Percentiles rank a stretch among this genome's conserved stretches.
Evolutionary conservation across 306 rosid genomes (phyloP).

Genomic region (Cicer cuneatum): DNA sequence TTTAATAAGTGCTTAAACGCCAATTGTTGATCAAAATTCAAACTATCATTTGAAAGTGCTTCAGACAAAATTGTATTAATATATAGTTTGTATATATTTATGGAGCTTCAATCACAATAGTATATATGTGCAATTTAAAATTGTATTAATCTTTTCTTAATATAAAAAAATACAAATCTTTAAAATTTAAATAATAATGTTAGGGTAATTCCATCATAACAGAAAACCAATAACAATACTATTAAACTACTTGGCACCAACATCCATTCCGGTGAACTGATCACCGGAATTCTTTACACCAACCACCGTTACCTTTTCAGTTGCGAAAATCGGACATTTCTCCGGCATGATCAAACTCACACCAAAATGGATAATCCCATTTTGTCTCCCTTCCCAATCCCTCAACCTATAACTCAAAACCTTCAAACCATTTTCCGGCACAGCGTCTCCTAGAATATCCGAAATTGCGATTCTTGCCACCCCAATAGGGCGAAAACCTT

Average conservation of each 20-base stretch:
- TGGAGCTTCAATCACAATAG: too few species aligned
- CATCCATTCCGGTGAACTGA: not conserved
- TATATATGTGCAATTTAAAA: too few species aligned
- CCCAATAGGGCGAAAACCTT: slow-evolving; percentile 43
- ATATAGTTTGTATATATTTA: too few species aligned
- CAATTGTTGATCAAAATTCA: too few species aligned
- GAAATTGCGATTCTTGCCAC: slow-evolving; percentile 52
- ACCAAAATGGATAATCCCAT: slow-evolving; percentile 62
- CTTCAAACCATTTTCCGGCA: slow-evolving; percentile 48
- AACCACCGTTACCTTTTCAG: not conserved
- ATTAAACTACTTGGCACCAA: not conserved
- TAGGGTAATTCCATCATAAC: slow-evolving; percentile 40
- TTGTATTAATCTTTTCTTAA: too few species aligned
- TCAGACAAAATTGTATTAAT: too few species aligned
- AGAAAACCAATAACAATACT: slow-evolving; percentile 23
- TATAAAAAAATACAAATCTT: not conserved
- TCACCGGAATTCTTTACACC: not conserved
- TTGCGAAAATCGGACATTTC: too few species aligned
- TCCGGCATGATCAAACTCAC: slow-evolving; percentile 47
- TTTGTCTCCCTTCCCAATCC: slow-evolving; percentile 54
- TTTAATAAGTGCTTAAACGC: too few species aligned
- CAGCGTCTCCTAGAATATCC: slow-evolving; percentile 38
- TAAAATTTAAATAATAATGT: slow-evolving; percentile 14
- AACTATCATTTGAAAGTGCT: too few species aligned
- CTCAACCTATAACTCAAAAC: slow-evolving; percentile 64